phyloP scores from a whole-genome alignment of 78 protist species.

The Chrysochromulina parva region DNA sequence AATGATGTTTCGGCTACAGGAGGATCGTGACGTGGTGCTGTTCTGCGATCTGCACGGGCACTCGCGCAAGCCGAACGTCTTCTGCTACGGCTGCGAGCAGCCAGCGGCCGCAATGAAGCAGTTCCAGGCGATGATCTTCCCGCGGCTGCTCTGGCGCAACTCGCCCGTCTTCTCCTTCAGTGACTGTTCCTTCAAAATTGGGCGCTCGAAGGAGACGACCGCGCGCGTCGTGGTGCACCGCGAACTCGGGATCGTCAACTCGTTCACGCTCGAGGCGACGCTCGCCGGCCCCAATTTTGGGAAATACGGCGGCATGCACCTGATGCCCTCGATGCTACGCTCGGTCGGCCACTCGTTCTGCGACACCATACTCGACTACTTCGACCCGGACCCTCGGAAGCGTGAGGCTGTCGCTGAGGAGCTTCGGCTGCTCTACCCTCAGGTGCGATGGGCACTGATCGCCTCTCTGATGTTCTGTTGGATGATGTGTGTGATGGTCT shows the following conservation, averaged over 20 bases:
- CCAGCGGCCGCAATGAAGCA: not conserved
- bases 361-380: slow-evolving; percentile 17
- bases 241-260: slow-evolving; percentile 51
- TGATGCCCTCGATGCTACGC: not conserved
- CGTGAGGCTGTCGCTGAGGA: not conserved
- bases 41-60: slow-evolving; percentile 70
- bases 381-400: not conserved
- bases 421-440: not conserved
- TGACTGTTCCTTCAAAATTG: slow-evolving; percentile 40
- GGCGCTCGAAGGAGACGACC: slow-evolving; percentile 20
- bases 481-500: too few relatives aligned
- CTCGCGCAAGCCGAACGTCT: slow-evolving; percentile 37
- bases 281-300: slow-evolving; percentile 65
- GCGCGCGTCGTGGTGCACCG: slow-evolving; percentile 62
- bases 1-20: slow-evolving; percentile 1
- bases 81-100: slow-evolving; percentile 48
- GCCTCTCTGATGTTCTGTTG: too few relatives aligned
- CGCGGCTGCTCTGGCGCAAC: not conserved
- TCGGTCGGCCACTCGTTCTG: slow-evolving; percentile 56
- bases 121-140: not conserved
- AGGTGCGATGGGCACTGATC: too few relatives aligned
- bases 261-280: slow-evolving; percentile 78
- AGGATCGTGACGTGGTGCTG: slow-evolving; percentile 56
- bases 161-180: not conserved
- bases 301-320: slow-evolving; percentile 18